Base-by-base conservation (phyloP, 2,329 filamentous ascomycete genomes). In the Ascocoryne sarcoides region DNA sequence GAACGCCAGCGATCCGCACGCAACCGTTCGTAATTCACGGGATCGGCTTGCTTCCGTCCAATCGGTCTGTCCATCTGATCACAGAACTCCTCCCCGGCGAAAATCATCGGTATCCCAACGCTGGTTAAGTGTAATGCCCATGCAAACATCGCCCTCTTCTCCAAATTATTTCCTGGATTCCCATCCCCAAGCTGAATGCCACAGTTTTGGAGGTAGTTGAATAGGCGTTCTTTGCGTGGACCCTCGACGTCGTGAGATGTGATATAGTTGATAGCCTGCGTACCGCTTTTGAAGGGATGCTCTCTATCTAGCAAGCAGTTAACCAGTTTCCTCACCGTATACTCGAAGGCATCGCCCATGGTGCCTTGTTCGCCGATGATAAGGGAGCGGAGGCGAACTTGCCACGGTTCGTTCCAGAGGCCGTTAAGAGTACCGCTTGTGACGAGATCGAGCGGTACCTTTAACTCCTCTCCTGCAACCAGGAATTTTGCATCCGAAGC, bases 381-480 rank as follows among this genome's bases (percentile, higher is more conserved):
- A 21, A 32, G 21, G 8, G 44, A 39, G 19, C 45, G 23, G 26
- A 49, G 35, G 3, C 47, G 45, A 31, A 21, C 36, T 37, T 49
- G 43, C 15, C 40, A 49, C 4, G 44, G 34, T 19, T 49, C 47
- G 18, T 49, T 49, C 47, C 47, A 49, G 2, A 47, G 45, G 1
- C 44, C 40, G 16, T 47, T 41, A 4, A 49, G 39, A 26, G 40
- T 40, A 5, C 37, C 39, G 10, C 29, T 36, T 21, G 37, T 30
- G 15, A 49, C 38, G 17, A 49, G 34, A 20, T 49, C 45, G 10
- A 49, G 30, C 7, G 47, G 47, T 31, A 38, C 42, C 21, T 30
- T 40, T n/a, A 49, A 42, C 26, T 49, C 47, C 37, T 49, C 47
- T 15, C 47, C 47, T 17, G 47, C 44, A 23, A 49, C 45, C 9